Conservation (phyloP, 257 asterid genomes). For the Avicennia marina region DNA sequence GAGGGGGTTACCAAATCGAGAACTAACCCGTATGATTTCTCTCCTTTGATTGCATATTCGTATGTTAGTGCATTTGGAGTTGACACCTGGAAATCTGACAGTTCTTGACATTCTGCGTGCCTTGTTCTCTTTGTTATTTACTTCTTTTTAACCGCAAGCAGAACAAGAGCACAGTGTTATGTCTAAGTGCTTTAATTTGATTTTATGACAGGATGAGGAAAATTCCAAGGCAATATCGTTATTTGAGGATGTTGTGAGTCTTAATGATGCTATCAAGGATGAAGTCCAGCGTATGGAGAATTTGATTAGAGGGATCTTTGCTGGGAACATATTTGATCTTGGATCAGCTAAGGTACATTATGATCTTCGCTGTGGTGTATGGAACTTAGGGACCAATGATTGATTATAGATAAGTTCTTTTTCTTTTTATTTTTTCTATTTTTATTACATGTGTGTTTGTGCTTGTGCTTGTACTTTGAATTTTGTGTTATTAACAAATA, state of each 20-base stretch:
- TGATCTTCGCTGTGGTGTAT: conserved; percentile 1
- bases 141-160: conserved; percentile 3
- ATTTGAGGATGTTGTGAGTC: conserved; percentile 65
- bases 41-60: too few species aligned
- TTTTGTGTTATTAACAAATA: too few species aligned
- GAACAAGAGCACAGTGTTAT: not conserved
- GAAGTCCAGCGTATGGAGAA: conserved; percentile 61
- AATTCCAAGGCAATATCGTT: conserved; percentile 88
- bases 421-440: not conserved
- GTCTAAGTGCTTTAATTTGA: conserved; percentile 12
- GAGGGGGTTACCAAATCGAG: not conserved
- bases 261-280: conserved; percentile 73
- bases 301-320: conserved; percentile 89
- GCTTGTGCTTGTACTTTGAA: too few species aligned
- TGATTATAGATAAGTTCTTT: not conserved
- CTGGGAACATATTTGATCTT: conserved; percentile 97
- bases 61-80: not conserved
- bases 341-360: conserved; percentile 87
- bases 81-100: not conserved
- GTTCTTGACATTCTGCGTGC: conserved; percentile 2
- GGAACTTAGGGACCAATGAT: conserved; percentile 6
- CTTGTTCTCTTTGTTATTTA: not conserved
- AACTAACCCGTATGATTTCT: conserved; percentile 2
- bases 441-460: not conserved
- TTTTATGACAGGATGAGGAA: conserved; percentile 69